phyloP scores from a whole-genome alignment of 106 monocot species.

The Dendrobium huoshanense region DNA sequence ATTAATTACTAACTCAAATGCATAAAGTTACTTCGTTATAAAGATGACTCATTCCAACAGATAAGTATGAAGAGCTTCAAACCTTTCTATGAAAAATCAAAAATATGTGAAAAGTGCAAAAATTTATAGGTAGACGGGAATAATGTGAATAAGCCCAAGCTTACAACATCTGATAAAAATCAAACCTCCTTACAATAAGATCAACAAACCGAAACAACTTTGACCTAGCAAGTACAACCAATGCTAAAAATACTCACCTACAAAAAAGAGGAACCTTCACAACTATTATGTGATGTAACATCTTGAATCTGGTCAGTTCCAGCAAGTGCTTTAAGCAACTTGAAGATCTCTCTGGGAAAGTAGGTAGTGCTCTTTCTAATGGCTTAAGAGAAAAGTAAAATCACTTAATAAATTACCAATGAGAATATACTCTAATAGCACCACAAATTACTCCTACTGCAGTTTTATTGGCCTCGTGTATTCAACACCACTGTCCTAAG shows the following conservation, averaged over 20 bases:
- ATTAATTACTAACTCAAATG: no score
- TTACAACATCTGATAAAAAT: not conserved
- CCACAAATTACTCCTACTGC: slow-evolving; percentile 8
- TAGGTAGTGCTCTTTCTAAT: not conserved
- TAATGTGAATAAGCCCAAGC: not conserved
- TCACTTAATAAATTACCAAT: not conserved
- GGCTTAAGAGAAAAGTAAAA: not conserved
- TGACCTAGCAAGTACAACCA: not conserved
- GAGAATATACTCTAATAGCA: not conserved
- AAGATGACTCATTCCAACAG: no score
- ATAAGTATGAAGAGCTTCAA: no score
- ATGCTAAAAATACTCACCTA: not conserved
- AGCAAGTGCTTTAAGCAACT: not conserved
- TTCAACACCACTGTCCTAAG: slow-evolving; percentile 46
- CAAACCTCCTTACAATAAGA: not conserved
- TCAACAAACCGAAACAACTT: not conserved
- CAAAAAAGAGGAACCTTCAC: not conserved
- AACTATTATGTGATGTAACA: not conserved
- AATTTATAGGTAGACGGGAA: not conserved
- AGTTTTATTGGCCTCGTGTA: slow-evolving; percentile 47
- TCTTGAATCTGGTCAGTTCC: not conserved
- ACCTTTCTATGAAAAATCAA: no score
- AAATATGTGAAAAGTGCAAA: no score
- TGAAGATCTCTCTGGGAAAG: not conserved
- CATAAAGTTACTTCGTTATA: no score